A percentile compares a stretch with the other conserved stretches of the same genome.
Evolutionary conservation across 2,329 filamentous ascomycete genomes (phyloP).

Genomic region (Cyphellophora attinorum): DNA sequence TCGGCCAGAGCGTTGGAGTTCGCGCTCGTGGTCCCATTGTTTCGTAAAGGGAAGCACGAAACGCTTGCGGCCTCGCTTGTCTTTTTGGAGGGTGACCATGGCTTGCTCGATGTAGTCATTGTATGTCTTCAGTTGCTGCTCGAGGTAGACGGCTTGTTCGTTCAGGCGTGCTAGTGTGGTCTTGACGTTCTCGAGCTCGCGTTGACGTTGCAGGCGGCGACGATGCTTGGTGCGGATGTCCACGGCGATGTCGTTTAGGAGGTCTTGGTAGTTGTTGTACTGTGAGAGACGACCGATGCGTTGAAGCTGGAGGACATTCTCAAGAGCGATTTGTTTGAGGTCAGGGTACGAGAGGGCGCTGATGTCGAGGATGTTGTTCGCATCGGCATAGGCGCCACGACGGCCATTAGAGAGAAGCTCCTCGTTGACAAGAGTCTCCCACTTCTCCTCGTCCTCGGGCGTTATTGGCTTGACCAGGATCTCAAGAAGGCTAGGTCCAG

Average conservation of each 20-base stretch:
- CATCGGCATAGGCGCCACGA: constrained; percentile 80
- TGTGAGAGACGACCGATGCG: constrained; percentile 74
- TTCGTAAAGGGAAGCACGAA: constrained; percentile 96
- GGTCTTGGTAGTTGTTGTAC: constrained; percentile 88
- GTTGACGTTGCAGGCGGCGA: constrained; percentile 79
- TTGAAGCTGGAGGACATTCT: constrained; percentile 88
- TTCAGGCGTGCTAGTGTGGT: constrained; percentile 38
- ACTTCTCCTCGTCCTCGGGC: constrained; percentile 79
- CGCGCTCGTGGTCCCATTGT: constrained; percentile 96
- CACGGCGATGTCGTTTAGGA: constrained; percentile 92
- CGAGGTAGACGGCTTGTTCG: constrained; percentile 73
- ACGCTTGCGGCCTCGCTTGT: constrained; percentile 89
- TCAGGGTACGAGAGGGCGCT: constrained; percentile 83
- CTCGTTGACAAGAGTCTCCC: constrained; percentile 70
- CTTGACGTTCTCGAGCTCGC: constrained; percentile 63
- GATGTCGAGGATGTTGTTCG: constrained; percentile 75
- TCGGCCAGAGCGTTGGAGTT: constrained; percentile 82
- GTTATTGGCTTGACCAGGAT: constrained; percentile 86
- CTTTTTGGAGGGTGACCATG: constrained; percentile 82
- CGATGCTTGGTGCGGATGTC: constrained; percentile 97
- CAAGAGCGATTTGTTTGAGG: constrained; percentile 82
- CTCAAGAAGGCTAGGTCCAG: constrained; percentile 82
- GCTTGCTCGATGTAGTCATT: constrained; percentile 99
- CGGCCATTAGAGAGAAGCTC: constrained; percentile 63
- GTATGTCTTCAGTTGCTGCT: constrained; percentile 92